Conservation (phyloP, 2,329 filamentous ascomycete species). For the Aspergillus sojae region DNA sequence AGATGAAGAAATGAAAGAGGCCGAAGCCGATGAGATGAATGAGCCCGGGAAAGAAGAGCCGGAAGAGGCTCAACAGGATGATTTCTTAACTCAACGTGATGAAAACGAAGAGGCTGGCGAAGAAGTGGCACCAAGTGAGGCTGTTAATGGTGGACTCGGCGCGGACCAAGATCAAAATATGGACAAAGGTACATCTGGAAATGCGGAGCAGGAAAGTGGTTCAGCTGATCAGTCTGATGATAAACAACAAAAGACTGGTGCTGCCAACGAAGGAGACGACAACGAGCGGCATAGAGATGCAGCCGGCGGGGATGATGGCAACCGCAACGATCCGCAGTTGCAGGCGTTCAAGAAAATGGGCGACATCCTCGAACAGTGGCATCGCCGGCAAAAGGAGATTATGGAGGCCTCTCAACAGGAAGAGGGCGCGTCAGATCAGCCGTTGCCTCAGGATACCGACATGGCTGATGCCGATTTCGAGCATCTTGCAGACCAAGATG, state of each 20-base stretch:
- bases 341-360: slow-evolving; percentile 94
- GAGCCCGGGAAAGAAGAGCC: slow-evolving; percentile 41
- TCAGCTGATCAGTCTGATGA: slow-evolving; percentile 51
- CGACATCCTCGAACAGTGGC: slow-evolving; percentile 90
- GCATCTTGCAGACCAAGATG: slow-evolving; percentile 83
- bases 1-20: slow-evolving; percentile 35
- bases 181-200: slow-evolving; percentile 50
- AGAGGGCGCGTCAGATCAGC: slow-evolving; percentile 51
- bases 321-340: slow-evolving; percentile 46
- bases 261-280: slow-evolving; percentile 45
- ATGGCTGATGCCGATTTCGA: slow-evolving; percentile 85
- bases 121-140: slow-evolving; percentile 52
- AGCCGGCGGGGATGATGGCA: slow-evolving; percentile 40
- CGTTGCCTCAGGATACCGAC: slow-evolving; percentile 65
- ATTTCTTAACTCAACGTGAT: slow-evolving; percentile 50
- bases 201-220: slow-evolving; percentile 46
- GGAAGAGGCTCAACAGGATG: slow-evolving; percentile 56
- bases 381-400: slow-evolving; percentile 85
- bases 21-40: slow-evolving; percentile 52
- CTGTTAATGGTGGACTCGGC: slow-evolving; percentile 41
- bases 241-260: slow-evolving; percentile 48
- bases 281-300: slow-evolving; percentile 39
- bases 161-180: slow-evolving; percentile 45
- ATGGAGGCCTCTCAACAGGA: slow-evolving; percentile 60
- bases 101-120: slow-evolving; percentile 56